A percentile compares a stretch with the other conserved stretches of the same genome.
Conservation (phyloP, 768 basidiomycete species). For the Rhodotorula graminis region DNA sequence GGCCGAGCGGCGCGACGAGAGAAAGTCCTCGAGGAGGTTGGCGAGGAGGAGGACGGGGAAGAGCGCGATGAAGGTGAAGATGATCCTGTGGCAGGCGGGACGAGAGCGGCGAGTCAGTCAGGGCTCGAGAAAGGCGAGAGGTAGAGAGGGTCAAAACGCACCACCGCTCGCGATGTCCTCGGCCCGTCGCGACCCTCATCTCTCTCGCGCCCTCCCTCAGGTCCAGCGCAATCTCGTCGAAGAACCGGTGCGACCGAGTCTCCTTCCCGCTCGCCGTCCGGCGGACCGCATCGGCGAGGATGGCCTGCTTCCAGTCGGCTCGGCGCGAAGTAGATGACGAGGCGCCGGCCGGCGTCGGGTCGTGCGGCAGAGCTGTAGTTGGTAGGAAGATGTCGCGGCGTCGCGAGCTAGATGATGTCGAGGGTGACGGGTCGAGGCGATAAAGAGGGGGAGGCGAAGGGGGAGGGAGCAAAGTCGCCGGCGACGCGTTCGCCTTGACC, state of each 20-base stretch:
- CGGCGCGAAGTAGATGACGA: not conserved
- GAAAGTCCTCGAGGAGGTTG: not conserved
- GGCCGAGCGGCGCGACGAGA: not conserved
- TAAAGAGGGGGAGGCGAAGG: not conserved
- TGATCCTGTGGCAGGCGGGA: constrained; percentile 19
- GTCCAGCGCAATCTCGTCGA: not conserved
- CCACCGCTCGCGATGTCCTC: constrained; percentile 13
- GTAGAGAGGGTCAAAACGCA: not conserved
- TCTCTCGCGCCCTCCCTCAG: not conserved
- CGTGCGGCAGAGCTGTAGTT: not conserved
- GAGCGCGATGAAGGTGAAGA: constrained; percentile 8
- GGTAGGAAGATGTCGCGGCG: not conserved
- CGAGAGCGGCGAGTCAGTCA: not conserved
- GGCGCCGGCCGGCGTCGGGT: constrained; percentile 2
- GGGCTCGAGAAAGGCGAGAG: no score
- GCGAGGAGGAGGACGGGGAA: constrained; percentile 17
- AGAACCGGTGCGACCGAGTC: not conserved
- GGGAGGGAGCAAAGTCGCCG: constrained; percentile 7
- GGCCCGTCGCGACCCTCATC: not conserved
- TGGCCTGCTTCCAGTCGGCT: constrained; percentile 9
- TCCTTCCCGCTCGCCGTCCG: not conserved
- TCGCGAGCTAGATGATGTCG: not conserved
- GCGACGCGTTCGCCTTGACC: not conserved
- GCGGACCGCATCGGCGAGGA: not conserved
- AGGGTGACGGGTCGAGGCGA: not conserved